phyloP scores from a whole-genome alignment of 306 rosid species.

The Macrotyloma uniflorum region DNA sequence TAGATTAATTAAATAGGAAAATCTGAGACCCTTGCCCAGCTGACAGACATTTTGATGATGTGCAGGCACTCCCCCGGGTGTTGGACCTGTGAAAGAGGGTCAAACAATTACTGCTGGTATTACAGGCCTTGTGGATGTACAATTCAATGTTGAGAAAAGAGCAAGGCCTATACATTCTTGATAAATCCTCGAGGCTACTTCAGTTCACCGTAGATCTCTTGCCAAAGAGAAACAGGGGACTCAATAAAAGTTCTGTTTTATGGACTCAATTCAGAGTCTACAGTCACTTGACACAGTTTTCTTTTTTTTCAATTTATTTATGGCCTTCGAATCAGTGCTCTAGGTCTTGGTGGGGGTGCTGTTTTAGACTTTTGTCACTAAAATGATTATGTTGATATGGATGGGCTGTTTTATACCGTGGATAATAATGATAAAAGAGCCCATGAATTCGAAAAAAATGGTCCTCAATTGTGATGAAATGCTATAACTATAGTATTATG shows the following conservation, averaged over 20 bases:
- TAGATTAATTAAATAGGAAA: neutral
- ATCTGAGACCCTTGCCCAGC: conserved; percentile 2
- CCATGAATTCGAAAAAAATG: neutral
- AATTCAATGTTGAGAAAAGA: conserved; percentile 71
- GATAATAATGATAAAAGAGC: conserved; percentile 11
- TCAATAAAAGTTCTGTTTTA: conserved; percentile 1
- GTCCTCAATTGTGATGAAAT: neutral
- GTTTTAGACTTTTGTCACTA: conserved; percentile 5
- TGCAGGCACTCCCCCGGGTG: conserved; percentile 95
- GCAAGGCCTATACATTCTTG: conserved; percentile 39
- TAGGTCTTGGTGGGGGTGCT: neutral
- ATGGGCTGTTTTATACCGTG: neutral
- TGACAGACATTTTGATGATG: conserved; percentile 39
- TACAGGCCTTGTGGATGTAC: conserved; percentile 71
- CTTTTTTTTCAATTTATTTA: neutral
- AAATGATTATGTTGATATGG: neutral
- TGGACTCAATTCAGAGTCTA: neutral
- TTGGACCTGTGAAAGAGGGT: conserved; percentile 92
- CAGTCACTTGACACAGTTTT: neutral
- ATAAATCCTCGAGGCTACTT: neutral
- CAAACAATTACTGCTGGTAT: conserved; percentile 89
- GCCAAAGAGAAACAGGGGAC: conserved; percentile 14
- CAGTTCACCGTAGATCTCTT: neutral
- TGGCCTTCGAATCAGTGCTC: conserved; percentile 20
- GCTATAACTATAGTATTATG: neutral